phyloP scores from a whole-genome alignment of 768 basidiomycete genomes.

The Cubamyces sp. region DNA sequence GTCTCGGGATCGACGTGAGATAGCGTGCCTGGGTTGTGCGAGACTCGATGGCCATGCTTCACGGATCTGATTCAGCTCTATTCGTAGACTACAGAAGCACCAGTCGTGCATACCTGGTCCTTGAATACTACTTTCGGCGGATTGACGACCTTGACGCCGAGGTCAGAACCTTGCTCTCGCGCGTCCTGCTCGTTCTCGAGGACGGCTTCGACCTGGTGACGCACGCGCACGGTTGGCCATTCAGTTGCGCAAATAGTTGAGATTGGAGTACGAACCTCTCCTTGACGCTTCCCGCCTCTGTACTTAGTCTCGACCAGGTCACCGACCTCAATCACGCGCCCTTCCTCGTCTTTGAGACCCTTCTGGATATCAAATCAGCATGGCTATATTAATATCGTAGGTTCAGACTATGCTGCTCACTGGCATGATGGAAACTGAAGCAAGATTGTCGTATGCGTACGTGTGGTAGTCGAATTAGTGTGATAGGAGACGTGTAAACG shows the following conservation, averaged over 20 bases:
- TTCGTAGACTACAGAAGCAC: too few relatives aligned
- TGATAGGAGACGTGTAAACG: too few relatives aligned
- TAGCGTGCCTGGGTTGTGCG: slow-evolving; percentile 26
- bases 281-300: slow-evolving; percentile 25
- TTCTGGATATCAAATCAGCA: background rate
- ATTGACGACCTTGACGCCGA: slow-evolving; percentile 21
- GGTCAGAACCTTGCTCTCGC: slow-evolving; percentile 7
- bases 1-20: slow-evolving; percentile 16
- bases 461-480: too few relatives aligned
- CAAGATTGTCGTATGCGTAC: too few relatives aligned
- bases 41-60: slow-evolving; percentile 26
- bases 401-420: too few relatives aligned
- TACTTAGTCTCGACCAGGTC: slow-evolving; percentile 20
- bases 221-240: background rate
- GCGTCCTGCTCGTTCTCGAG: slow-evolving; percentile 14
- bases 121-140: slow-evolving; percentile 26
- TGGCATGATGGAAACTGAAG: too few relatives aligned
- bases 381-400: too few relatives aligned
- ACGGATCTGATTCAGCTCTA: background rate
- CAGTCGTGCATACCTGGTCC: slow-evolving; percentile 18
- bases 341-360: slow-evolving; percentile 15
- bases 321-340: slow-evolving; percentile 17
- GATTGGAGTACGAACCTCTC: slow-evolving; percentile 8
- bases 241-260: background rate
- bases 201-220: slow-evolving; percentile 19